These are phyloP conservation scores for Ustilago loliicola DNA, from an alignment of 1,284 basidiomycete genomes.

Conservation along the genomic window DNA sequence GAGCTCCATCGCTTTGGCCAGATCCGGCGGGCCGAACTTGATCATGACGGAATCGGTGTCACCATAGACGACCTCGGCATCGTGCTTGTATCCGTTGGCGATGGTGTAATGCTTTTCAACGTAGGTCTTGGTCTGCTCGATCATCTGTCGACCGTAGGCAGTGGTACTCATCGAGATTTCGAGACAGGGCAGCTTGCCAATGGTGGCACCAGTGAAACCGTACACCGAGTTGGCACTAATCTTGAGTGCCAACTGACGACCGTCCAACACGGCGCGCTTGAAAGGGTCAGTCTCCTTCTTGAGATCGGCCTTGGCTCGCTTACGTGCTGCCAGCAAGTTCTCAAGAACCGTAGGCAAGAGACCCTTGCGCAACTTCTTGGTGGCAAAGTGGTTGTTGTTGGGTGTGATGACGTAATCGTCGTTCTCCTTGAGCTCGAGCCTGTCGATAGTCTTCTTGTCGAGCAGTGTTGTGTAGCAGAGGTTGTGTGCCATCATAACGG, in stretches of 20 bases:
- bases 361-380: constrained; percentile 62
- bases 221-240: constrained; percentile 71
- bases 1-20: constrained; percentile 66
- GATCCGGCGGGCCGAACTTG: constrained; percentile 66
- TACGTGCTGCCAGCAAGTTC: constrained; percentile 65
- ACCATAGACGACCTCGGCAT: constrained; percentile 69
- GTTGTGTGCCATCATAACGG: constrained; percentile 71
- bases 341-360: constrained; percentile 68
- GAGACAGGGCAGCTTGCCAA: constrained; percentile 69
- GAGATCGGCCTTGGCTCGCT: constrained; percentile 69
- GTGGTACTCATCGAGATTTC: constrained; percentile 71
- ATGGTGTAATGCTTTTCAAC: constrained; percentile 68
- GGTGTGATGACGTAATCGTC: constrained; percentile 68
- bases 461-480: constrained; percentile 70
- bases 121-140: constrained; percentile 66
- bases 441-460: constrained; percentile 67
- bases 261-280: constrained; percentile 69
- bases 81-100: constrained; percentile 69
- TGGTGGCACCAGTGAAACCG: constrained; percentile 69
- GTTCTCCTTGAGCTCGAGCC: constrained; percentile 62
- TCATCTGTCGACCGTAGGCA: constrained; percentile 70
- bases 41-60: constrained; percentile 71
- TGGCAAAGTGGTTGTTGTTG: constrained; percentile 70
- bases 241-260: constrained; percentile 69
- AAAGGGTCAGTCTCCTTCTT: constrained; percentile 70